Evolutionary conservation across 1,139 yeast genomes (phyloP).

Genomic region (Candida sojae): DNA sequence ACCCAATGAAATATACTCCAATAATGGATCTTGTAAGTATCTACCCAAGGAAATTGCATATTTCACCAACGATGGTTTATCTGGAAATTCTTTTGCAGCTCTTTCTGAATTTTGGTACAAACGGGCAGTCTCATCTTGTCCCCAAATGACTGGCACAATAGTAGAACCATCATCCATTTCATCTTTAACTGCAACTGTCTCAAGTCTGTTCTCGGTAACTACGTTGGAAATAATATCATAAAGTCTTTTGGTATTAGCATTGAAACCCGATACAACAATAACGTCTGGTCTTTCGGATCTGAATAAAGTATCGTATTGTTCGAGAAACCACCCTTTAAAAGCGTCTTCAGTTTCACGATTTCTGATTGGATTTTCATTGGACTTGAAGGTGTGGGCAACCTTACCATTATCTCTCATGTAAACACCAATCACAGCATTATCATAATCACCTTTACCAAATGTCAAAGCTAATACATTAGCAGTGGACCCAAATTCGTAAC

Average conservation of each 20-base stretch:
- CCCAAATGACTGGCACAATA: conserved; percentile 68
- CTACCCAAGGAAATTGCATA: conserved; percentile 90
- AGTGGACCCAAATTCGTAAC: conserved; percentile 74
- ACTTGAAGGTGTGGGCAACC: conserved; percentile 73
- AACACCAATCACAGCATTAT: conserved; percentile 85
- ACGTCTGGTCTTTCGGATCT: conserved; percentile 69
- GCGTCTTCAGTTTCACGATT: conserved; percentile 51
- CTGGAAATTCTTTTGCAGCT: conserved; percentile 82
- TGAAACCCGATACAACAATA: conserved; percentile 85
- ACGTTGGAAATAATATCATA: conserved; percentile 59
- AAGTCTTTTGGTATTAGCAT: conserved; percentile 68
- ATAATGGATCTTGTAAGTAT: conserved; percentile 84
- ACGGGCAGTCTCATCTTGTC: conserved; percentile 91
- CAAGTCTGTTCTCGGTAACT: conserved; percentile 55
- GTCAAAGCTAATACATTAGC: conserved; percentile 84
- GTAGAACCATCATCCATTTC: conserved; percentile 39
- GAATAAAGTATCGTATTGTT: conserved; percentile 12
- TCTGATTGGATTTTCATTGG: conserved; percentile 74
- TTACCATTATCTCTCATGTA: conserved; percentile 80
- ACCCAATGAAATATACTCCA: conserved; percentile 83
- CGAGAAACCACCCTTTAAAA: conserved; percentile 50
- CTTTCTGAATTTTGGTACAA: conserved; percentile 80
- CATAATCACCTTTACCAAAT: conserved; percentile 82
- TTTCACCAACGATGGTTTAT: conserved; percentile 77
- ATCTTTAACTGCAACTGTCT: conserved; percentile 53